Evolutionary conservation across 2,329 filamentous ascomycete genomes (phyloP), one percentile per base, ranked within the genome.

Genomic region (Fusarium sp.): DNA sequence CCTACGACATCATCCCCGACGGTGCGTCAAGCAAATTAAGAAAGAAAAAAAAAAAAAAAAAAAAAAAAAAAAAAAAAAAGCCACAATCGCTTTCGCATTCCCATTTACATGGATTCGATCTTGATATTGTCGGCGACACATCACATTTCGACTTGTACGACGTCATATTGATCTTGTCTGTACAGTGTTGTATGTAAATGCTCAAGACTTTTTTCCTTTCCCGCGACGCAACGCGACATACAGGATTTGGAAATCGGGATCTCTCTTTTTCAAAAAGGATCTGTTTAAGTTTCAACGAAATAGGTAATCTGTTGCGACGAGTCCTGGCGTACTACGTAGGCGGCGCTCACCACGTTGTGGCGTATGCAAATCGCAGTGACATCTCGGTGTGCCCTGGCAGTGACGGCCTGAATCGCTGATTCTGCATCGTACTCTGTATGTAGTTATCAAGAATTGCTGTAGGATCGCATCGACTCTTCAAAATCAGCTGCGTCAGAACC

Each of bases 281-380:
- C 54, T 61, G 40, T 38, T 33, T 33, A 23, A 31, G 51, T 26
- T 51, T 16, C 36, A 37, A 44, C 65, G 33, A 62, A 69, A 69
- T 23, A 55, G 65, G 60, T 10, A 69, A 53, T 30, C 30, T 26
- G 34, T 34, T 37, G 46, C 45, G 37, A 30, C 3, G 46, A 51
- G 54, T 53, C 46, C 50, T 69, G 61, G 65, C 65, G 64, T n/a
- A n/a, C n/a, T n/a, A n/a, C n/a, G n/a, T 68, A 59, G 64, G 65
- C 34, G 65, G 65, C 64, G 58, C 37, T 55, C n/a, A 38, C 54
- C 52, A 51, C 31, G 45, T 47, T 51, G 58, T 63, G 58, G 60
- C 58, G 28, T 63, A 36, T 10, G 11, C 9, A n/a, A 30, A 51
- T 31, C 23, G 34, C 20, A 30, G 56, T 67, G 65, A 66, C 65